phyloP scores from a whole-genome alignment of 805 yeast species.

The Wickerhamiella kazuoi region DNA sequence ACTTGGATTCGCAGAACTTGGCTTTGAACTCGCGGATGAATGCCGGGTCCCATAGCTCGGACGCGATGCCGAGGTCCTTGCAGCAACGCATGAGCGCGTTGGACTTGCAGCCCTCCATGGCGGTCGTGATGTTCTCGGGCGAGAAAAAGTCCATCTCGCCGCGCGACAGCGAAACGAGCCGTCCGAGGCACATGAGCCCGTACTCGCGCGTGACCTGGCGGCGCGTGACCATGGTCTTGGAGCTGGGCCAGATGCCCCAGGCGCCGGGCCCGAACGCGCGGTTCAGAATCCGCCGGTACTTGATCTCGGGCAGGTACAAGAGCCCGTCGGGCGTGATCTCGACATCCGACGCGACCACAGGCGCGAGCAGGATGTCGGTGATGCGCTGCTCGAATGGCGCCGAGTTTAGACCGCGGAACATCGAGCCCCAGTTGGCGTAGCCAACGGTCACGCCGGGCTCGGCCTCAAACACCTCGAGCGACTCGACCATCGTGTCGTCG shows the following conservation, averaged over 20 bases:
- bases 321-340: slow-evolving; percentile 95
- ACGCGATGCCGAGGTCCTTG: slow-evolving; percentile 90
- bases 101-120: slow-evolving; percentile 92
- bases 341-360: slow-evolving; percentile 52
- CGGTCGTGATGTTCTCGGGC: slow-evolving; percentile 78
- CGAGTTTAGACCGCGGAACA: slow-evolving; percentile 72
- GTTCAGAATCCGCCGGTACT: slow-evolving; percentile 77
- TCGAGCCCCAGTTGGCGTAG: slow-evolving; percentile 55
- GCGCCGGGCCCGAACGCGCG: slow-evolving; percentile 96
- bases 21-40: slow-evolving; percentile 58
- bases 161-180: slow-evolving; percentile 77
- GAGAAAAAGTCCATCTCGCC: slow-evolving; percentile 91
- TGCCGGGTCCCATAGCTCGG: slow-evolving; percentile 93
- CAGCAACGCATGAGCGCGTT: slow-evolving; percentile 97
- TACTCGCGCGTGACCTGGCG: slow-evolving; percentile 75
- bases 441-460: slow-evolving; percentile 4
- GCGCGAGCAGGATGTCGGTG: slow-evolving; percentile 41
- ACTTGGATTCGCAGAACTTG: slow-evolving; percentile 56
- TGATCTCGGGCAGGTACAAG: slow-evolving; percentile 83
- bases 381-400: slow-evolving; percentile 52
- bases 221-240: slow-evolving; percentile 62
- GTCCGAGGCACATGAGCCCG: slow-evolving; percentile 71
- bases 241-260: slow-evolving; percentile 93
- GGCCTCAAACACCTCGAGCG: slow-evolving; percentile 3
- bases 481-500: slow-evolving; percentile 5